Evolutionary conservation across 176 grass and related monocot species (phyloP), one percentile per base, ranked within the genome.

Genomic region (Oryza glumipatula): DNA sequence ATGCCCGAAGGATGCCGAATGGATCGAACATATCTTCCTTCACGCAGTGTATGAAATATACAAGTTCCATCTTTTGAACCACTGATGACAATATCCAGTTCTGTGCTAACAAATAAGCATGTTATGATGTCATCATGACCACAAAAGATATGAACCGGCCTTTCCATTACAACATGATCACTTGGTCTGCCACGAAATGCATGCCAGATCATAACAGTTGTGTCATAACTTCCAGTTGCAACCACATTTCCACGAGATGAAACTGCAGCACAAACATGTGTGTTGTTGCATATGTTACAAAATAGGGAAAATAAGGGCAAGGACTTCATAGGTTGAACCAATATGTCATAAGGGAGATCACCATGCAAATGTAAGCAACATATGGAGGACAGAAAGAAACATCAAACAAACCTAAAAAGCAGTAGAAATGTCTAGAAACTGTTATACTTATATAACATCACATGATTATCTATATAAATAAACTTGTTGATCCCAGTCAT

Each of bases 11-110:
- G 93, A 83, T 98, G 91, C 15, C 72, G 91, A 80, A 98, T 92
- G 61, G 93, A 98, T 47, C 91, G 93, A 52, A 94, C 89, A 43
- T 98, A 98, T 76, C 45, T 92, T 69, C 96, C 96, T 63, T 92
- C 85, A 69, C 83, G 82, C 63, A 98, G 72, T 39, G 93, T 98
- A 74, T 98, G 93, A 84, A 98, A 98, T 70, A 98, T 98, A 86
- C 96, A 98, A 32, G 96, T 98, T 70, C 96, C 96, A 80, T 98
- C 96, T 86, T 98, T 98, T 36, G 96, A 98, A 35, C 96, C 96
- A 88, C 91, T 95, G 70, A 98, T 92, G 82, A 98, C 96, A 84
- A 98, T 88, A 73, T 98, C 91, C 19, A 98, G 81, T 85, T 95
- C 96, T 1, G 87, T 91, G 64, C 96, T 98, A 86, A 98, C 78